Conservation (phyloP, 805 yeast species). For the Cyberlindnera petersonii region DNA sequence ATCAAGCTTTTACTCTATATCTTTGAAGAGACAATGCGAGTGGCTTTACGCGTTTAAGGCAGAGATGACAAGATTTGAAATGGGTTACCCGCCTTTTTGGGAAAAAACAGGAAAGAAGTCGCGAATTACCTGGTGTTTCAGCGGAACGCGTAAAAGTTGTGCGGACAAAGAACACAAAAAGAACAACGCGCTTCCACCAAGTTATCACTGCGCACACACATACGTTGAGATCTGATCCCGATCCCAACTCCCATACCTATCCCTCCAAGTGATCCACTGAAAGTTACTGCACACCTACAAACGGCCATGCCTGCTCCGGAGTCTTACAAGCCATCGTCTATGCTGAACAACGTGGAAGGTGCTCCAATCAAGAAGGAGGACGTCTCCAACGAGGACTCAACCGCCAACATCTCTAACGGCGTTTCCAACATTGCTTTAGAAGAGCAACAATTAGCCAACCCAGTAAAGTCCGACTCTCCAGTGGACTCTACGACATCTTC, state of each 20-base stretch:
- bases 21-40: too few relatives aligned
- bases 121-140: slow-evolving; percentile 6
- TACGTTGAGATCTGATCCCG: too few relatives aligned
- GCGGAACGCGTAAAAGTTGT: slow-evolving; percentile 7
- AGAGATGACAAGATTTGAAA: too few relatives aligned
- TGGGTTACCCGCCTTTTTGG: background rate
- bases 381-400: slow-evolving; percentile 2
- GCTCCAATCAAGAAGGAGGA: slow-evolving; percentile 8
- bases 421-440: background rate
- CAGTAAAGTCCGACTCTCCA: slow-evolving; percentile 1
- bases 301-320: slow-evolving; percentile 7
- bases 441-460: background rate
- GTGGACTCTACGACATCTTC: background rate
- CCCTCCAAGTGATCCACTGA: too few relatives aligned
- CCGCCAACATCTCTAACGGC: slow-evolving; percentile 1
- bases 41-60: too few relatives aligned
- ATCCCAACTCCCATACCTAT: too few relatives aligned
- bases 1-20: too few relatives aligned
- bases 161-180: slow-evolving; percentile 4
- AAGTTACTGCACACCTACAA: background rate
- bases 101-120: slow-evolving; percentile 1
- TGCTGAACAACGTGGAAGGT: slow-evolving; percentile 11
- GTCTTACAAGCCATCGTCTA: slow-evolving; percentile 11
- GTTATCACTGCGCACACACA: too few relatives aligned
- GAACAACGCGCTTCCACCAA: slow-evolving; percentile 6